Base-by-base conservation (phyloP, 441 rosid species). In the Bocquillonia castaneifolia region DNA sequence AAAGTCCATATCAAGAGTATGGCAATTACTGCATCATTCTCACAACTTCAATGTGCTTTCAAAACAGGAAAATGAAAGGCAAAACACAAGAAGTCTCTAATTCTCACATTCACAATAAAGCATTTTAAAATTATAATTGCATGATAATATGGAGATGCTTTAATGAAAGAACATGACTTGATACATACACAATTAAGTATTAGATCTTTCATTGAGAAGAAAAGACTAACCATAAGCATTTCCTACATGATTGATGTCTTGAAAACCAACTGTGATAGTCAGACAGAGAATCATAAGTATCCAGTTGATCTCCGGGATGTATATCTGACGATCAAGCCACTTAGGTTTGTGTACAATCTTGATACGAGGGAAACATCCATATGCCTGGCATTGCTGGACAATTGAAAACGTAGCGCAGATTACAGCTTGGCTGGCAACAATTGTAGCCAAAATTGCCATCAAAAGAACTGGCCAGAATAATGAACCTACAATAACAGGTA, bases 241-340 rank as follows among this genome's bases (percentile, higher is more conserved):
- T 76, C 89, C 98, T 52, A 91, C 66, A 67, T 66, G 86, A 57
- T 73, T 83, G 36, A 82, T 78, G 83, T 83, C 84, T 59, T 59
- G 87, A 75, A 81, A 86, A 66, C 88, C 85, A 56, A 84, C 56
- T 22, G 86, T 85, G 63, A 91, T 84, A 22, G 85, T 77, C 66
- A 89, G 81, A 65, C 92, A 79, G 71, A 93, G 90, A 81, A 90
- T 74, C 96, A 93, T 86, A 57, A 87, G 92, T 54, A 85, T 82
- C 98, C 98, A 93, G 70, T 93, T 93, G 69, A 93, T 85, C 88
- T 89, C 97, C 14, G 96, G 98, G 76, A 93, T 85, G 83, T 83
- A 90, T 71, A 86, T 86, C 74, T 89, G 96, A 63, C 89, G 90
- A 76, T 72, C 84, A 59, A 80, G 71, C 96, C 97, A 93, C 70